Conservation (phyloP, 768 basidiomycete species). For the Mycena galopus region DNA sequence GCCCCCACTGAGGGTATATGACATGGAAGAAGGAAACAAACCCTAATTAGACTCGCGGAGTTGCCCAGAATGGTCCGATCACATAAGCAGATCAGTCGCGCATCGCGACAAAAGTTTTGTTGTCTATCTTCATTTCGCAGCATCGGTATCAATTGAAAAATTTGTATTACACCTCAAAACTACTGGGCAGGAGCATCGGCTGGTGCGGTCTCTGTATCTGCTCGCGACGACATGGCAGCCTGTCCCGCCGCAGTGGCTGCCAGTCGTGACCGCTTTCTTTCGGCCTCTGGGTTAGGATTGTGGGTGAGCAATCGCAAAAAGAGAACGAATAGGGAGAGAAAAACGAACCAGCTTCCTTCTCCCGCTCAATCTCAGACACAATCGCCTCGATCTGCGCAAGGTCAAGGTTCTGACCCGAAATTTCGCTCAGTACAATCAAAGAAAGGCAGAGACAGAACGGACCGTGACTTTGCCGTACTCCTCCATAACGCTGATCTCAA, state of each 20-base stretch:
- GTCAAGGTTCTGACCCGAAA: slow-evolving; percentile 77
- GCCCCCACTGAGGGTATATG: slow-evolving; percentile 27
- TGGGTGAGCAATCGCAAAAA: slow-evolving; percentile 18
- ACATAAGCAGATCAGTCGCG: neutral
- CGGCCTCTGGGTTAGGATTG: slow-evolving; percentile 76
- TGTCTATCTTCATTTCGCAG: slow-evolving; percentile 5
- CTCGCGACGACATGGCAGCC: slow-evolving; percentile 85
- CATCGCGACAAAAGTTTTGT: neutral
- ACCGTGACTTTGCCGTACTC: slow-evolving; percentile 94
- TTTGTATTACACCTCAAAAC: slow-evolving; percentile 26
- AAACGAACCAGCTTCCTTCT: slow-evolving; percentile 92
- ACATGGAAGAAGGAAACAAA: neutral
- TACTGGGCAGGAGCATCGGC: slow-evolving; percentile 48
- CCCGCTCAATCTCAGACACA: slow-evolving; percentile 93
- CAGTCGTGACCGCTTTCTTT: slow-evolving; percentile 90
- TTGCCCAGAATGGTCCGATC: neutral
- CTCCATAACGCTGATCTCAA: slow-evolving; percentile 98
- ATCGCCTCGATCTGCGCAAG: slow-evolving; percentile 91
- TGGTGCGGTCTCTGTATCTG: slow-evolving; percentile 45
- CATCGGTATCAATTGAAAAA: slow-evolving; percentile 11
- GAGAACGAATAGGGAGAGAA: neutral
- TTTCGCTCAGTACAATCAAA: slow-evolving; percentile 7
- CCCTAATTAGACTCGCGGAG: no score
- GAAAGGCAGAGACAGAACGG: slow-evolving; percentile 38
- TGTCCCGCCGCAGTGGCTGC: slow-evolving; percentile 94